Conservation (phyloP, 1,139 yeast species). For the Yamadazyma trypodendri region DNA sequence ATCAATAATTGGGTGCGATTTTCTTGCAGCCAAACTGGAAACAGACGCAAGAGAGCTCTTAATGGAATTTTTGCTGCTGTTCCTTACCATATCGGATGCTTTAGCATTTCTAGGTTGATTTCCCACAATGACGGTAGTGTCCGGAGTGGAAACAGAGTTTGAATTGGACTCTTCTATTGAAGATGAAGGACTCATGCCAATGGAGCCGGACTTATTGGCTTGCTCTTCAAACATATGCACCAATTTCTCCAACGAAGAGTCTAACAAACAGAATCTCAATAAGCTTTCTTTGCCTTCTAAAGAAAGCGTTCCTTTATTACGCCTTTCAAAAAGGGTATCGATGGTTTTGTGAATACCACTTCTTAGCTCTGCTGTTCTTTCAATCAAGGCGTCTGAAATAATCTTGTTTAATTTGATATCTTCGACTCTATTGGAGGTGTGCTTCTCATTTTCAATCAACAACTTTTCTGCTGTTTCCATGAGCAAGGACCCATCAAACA, state of each 20-base stretch:
- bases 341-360: constrained; percentile 42
- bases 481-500: constrained; percentile 49
- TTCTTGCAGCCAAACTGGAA: background rate
- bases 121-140: background rate
- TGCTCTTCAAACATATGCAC: constrained; percentile 46
- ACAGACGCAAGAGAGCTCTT: constrained; percentile 1
- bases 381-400: constrained; percentile 42
- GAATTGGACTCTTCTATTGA: constrained; percentile 13
- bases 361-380: constrained; percentile 42
- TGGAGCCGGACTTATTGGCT: constrained; percentile 21
- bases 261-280: constrained; percentile 43
- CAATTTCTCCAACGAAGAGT: constrained; percentile 43
- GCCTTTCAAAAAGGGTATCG: constrained; percentile 36
- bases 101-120: background rate
- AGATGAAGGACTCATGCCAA: constrained; percentile 24
- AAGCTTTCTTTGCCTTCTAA: constrained; percentile 47
- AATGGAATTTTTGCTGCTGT: background rate
- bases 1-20: constrained; percentile 11
- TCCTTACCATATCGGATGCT: background rate
- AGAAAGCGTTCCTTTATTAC: constrained; percentile 37
- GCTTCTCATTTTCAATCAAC: constrained; percentile 36
- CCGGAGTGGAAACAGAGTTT: background rate
- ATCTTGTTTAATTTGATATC: constrained; percentile 40
- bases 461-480: constrained; percentile 69
- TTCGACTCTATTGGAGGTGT: constrained; percentile 26